Conservation (phyloP, 2,329 filamentous ascomycete genomes). For the Pseudocercospora vitis region DNA sequence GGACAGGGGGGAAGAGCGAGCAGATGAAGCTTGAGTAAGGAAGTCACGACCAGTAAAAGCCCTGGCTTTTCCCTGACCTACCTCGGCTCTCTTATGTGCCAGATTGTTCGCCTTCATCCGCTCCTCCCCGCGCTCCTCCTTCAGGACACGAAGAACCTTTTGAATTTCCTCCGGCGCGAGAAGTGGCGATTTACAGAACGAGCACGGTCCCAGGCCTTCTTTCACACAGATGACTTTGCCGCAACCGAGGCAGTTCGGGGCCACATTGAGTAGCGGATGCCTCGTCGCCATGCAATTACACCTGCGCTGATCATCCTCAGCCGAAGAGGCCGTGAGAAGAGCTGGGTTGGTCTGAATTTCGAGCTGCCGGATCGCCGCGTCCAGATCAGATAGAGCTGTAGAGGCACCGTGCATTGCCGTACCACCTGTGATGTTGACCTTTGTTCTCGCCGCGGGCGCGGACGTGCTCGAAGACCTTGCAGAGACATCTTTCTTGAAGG, state of each 20-base stretch:
- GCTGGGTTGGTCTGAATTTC: conserved; percentile 91
- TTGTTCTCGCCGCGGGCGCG: conserved; percentile 57
- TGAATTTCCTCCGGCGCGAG: conserved; percentile 73
- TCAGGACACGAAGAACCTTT: conserved; percentile 78
- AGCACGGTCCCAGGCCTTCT: conserved; percentile 91
- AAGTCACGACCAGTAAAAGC: conserved; percentile 41
- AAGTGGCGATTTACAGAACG: conserved; percentile 77
- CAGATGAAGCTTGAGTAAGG: conserved; percentile 36
- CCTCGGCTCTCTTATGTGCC: conserved; percentile 64
- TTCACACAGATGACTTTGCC: conserved; percentile 95
- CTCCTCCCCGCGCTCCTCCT: conserved; percentile 82
- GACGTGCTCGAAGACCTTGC: conserved; percentile 48
- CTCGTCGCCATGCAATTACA: conserved; percentile 87
- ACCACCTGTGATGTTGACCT: conserved; percentile 72
- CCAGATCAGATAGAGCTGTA: conserved; percentile 66
- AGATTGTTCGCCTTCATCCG: conserved; percentile 79
- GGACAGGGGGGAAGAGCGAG: conserved; percentile 40
- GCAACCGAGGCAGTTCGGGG: conserved; percentile 88
- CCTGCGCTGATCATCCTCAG: conserved; percentile 59
- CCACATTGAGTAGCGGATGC: conserved; percentile 84
- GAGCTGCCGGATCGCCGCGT: conserved; percentile 79
- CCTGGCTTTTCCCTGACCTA: conserved; percentile 48
- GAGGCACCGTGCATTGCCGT: conserved; percentile 80
- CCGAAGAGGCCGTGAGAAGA: conserved; percentile 47
- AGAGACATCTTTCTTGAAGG: conserved; percentile 46